Conservation (phyloP, 805 yeast genomes). For the Yarrowia phangngaensis region DNA sequence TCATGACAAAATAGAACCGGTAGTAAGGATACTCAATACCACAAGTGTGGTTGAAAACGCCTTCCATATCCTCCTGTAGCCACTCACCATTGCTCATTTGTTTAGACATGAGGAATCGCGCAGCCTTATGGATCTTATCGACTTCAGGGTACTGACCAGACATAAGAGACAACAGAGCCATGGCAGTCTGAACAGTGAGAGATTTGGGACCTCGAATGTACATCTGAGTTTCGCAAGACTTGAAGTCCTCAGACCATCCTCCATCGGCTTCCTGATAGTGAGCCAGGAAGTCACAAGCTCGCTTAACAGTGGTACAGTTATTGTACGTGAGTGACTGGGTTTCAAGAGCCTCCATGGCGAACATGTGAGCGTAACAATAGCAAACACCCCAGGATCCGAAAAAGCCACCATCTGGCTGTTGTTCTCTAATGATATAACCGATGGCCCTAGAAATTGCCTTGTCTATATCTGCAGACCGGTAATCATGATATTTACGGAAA, state of each 20-base stretch:
- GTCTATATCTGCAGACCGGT: conserved; percentile 61
- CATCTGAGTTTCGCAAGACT: conserved; percentile 74
- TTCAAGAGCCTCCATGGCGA: conserved; percentile 87
- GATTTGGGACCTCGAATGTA: conserved; percentile 65
- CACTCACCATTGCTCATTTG: conserved; percentile 80
- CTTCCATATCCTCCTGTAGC: conserved; percentile 80
- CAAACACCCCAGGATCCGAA: conserved; percentile 99
- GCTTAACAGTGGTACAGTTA: conserved; percentile 57
- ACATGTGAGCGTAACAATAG: conserved; percentile 93
- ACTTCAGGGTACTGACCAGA: conserved; percentile 76
- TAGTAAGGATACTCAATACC: conserved; percentile 96
- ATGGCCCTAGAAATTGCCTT: conserved; percentile 72
- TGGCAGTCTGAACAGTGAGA: conserved; percentile 82
- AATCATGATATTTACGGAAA: conserved; percentile 62
- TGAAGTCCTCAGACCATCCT: conserved; percentile 97
- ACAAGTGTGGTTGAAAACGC: conserved; percentile 91
- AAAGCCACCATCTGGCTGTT: conserved; percentile 86
- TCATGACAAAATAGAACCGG: conserved; percentile 81
- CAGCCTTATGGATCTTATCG: conserved; percentile 58
- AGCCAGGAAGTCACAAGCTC: conserved; percentile 82
- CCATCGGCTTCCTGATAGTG: conserved; percentile 79
- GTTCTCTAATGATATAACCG: conserved; percentile 63
- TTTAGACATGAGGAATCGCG: conserved; percentile 55
- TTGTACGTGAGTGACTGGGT: conserved; percentile 62
- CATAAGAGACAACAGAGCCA: conserved; percentile 82